A percentile compares a stretch with the other conserved stretches of the same genome.
Conservation (phyloP, 2,329 filamentous ascomycete genomes). For the Colletotrichum incanum region DNA sequence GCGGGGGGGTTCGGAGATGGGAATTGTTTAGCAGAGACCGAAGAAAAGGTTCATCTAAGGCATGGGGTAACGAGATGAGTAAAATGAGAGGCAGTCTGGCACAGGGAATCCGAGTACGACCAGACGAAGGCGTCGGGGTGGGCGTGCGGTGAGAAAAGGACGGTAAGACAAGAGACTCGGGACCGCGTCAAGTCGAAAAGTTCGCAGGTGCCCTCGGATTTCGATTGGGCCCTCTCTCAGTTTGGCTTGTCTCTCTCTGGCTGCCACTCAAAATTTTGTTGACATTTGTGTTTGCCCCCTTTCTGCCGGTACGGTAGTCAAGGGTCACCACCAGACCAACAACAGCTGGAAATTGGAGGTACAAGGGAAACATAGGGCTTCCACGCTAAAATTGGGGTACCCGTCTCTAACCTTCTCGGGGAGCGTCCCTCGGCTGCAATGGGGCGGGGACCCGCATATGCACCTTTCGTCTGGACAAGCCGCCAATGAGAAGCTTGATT, state of each 20-base stretch:
- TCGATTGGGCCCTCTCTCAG: slow-evolving; percentile 26
- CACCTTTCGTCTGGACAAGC: slow-evolving; percentile 35
- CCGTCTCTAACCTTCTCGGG: slow-evolving; percentile 19
- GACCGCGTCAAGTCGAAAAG: slow-evolving; percentile 34
- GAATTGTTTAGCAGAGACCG: slow-evolving; percentile 7
- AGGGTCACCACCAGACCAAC: slow-evolving; percentile 32
- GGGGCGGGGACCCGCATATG: slow-evolving; percentile 35
- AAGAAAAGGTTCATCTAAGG: slow-evolving; percentile 13
- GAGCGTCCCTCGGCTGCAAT: slow-evolving; percentile 27
- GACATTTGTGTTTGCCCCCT: slow-evolving; percentile 42
- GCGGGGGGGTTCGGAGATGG: slow-evolving; percentile 32
- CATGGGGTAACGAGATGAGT: slow-evolving; percentile 22
- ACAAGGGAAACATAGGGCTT: neutral
- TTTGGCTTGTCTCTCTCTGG: slow-evolving; percentile 7
- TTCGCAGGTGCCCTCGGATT: slow-evolving; percentile 34
- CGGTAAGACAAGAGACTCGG: slow-evolving; percentile 16
- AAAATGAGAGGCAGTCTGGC: slow-evolving; percentile 25
- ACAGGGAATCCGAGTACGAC: slow-evolving; percentile 37
- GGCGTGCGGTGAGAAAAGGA: slow-evolving; percentile 22
- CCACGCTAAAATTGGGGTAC: neutral
- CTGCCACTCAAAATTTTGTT: slow-evolving; percentile 40
- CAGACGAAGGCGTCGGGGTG: slow-evolving; percentile 23
- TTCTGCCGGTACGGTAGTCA: slow-evolving; percentile 44
- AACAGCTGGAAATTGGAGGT: slow-evolving; percentile 27
- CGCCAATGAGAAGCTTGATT: slow-evolving; percentile 40